phyloP scores from a whole-genome alignment of 2,329 filamentous ascomycete genomes.

The Exophiala lecanii-corni region DNA sequence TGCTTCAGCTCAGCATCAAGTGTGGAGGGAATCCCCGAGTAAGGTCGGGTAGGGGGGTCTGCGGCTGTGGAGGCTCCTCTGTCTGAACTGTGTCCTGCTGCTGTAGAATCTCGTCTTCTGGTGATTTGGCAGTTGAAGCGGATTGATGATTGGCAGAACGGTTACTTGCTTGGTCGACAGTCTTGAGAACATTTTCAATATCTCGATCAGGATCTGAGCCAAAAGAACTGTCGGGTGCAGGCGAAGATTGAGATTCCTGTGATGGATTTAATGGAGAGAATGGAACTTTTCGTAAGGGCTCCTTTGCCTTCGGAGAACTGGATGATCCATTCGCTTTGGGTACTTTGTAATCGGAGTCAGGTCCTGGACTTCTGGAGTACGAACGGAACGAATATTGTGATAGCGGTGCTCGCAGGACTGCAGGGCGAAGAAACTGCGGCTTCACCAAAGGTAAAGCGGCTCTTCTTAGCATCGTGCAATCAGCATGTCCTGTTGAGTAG shows the following conservation, averaged over 20 bases:
- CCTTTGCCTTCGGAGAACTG: slow-evolving; percentile 4
- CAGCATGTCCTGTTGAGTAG: slow-evolving; percentile 10
- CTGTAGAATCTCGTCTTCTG: slow-evolving; percentile 1
- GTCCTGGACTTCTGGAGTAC: slow-evolving; percentile 34
- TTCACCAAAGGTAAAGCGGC: slow-evolving; percentile 42
- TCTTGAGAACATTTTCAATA: slow-evolving; percentile 19
- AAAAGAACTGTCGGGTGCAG: slow-evolving; percentile 6
- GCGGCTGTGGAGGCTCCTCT: slow-evolving; percentile 33
- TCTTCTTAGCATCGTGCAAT: slow-evolving; percentile 40
- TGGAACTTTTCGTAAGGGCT: slow-evolving; percentile 16
- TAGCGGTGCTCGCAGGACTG: slow-evolving; percentile 33
- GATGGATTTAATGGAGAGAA: slow-evolving; percentile 5
- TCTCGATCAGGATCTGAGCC: slow-evolving; percentile 15
- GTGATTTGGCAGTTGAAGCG: neutral
- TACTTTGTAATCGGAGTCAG: slow-evolving; percentile 2
- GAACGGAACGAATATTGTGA: slow-evolving; percentile 34
- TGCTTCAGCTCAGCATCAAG: slow-evolving; percentile 68
- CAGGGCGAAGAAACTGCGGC: slow-evolving; percentile 30
- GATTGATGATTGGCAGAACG: slow-evolving; percentile 8
- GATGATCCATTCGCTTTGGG: neutral
- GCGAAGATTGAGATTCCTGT: slow-evolving; percentile 4
- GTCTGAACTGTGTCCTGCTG: neutral
- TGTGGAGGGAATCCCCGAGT: slow-evolving; percentile 94
- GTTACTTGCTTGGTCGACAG: slow-evolving; percentile 14
- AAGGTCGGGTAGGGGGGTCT: slow-evolving; percentile 76